Evolutionary conservation across 805 yeast genomes (phyloP).

Genomic region (Saccharomycopsis schoenii): DNA sequence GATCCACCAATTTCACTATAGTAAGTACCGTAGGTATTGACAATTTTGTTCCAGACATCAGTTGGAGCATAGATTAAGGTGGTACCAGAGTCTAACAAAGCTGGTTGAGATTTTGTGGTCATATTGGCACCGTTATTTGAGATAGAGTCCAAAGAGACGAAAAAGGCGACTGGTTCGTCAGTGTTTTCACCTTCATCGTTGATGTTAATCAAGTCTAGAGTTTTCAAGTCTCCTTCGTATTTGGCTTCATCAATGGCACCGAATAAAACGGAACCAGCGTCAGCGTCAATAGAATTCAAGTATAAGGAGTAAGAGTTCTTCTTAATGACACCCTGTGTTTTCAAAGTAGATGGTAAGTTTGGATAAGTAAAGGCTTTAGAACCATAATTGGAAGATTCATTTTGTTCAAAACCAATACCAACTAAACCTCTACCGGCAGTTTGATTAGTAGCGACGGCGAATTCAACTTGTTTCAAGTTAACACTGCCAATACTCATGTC

Average conservation of each 20-base stretch:
- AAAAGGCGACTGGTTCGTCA: slow-evolving; percentile 39
- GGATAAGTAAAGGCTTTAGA: slow-evolving; percentile 38
- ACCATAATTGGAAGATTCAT: slow-evolving; percentile 40
- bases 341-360: slow-evolving; percentile 26
- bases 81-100: slow-evolving; percentile 38
- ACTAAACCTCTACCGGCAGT: slow-evolving; percentile 34
- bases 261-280: slow-evolving; percentile 47
- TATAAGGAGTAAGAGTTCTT: slow-evolving; percentile 51
- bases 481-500: slow-evolving; percentile 16
- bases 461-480: slow-evolving; percentile 4
- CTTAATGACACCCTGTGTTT: slow-evolving; percentile 32
- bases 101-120: slow-evolving; percentile 23
- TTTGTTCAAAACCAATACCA: slow-evolving; percentile 60
- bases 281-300: slow-evolving; percentile 35
- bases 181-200: slow-evolving; percentile 25
- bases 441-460: slow-evolving; percentile 12
- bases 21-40: slow-evolving; percentile 24
- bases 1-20: slow-evolving; percentile 24
- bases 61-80: slow-evolving; percentile 37
- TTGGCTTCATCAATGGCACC: slow-evolving; percentile 65
- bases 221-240: slow-evolving; percentile 41
- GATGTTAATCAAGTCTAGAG: slow-evolving; percentile 43
- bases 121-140: slow-evolving; percentile 21
- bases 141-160: slow-evolving; percentile 26
- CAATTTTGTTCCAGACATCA: slow-evolving; percentile 22